phyloP scores from a whole-genome alignment of 2,329 filamentous ascomycete genomes.

The Zymoseptoria brevis region DNA sequence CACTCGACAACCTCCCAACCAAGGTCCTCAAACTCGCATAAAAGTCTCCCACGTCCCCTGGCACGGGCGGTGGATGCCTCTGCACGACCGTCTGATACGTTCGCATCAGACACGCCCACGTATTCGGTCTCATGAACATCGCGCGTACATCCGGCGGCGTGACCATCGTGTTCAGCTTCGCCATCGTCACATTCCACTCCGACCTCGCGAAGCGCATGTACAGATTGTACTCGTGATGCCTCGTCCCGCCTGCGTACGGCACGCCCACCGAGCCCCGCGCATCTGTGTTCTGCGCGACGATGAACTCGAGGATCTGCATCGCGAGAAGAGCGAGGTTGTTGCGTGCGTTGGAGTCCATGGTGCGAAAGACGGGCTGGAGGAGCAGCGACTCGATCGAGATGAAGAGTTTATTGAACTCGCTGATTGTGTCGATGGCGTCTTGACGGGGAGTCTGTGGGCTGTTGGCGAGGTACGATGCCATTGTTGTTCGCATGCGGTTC shows the following conservation, averaged over 20 bases:
- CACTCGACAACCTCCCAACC: not conserved
- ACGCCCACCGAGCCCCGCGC: not conserved
- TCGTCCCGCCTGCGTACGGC: slow-evolving; percentile 10
- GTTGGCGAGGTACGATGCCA: not conserved
- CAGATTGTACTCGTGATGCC: slow-evolving; percentile 13
- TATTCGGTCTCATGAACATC: not conserved
- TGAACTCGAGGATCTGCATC: not conserved
- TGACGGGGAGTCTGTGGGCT: not conserved
- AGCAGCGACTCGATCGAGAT: slow-evolving; percentile 7
- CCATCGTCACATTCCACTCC: slow-evolving; percentile 5
- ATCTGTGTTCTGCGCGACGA: slow-evolving; percentile 1
- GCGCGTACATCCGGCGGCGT: not conserved
- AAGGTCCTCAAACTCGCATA: not conserved
- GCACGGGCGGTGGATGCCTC: not conserved
- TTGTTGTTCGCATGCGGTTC: not conserved
- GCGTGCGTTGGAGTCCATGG: slow-evolving; percentile 1
- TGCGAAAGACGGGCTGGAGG: not conserved
- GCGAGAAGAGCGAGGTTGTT: slow-evolving; percentile 4
- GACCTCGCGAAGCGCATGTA: slow-evolving; percentile 11
- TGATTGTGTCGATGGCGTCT: slow-evolving; percentile 9
- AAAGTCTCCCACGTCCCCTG: not conserved
- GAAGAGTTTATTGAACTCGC: slow-evolving; percentile 7
- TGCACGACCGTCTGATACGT: not conserved
- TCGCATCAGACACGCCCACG: not conserved
- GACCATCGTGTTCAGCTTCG: not conserved